These are phyloP conservation scores for Cerrena zonata DNA, from an alignment of 1,284 basidiomycete genomes.

Conservation along the genomic window DNA sequence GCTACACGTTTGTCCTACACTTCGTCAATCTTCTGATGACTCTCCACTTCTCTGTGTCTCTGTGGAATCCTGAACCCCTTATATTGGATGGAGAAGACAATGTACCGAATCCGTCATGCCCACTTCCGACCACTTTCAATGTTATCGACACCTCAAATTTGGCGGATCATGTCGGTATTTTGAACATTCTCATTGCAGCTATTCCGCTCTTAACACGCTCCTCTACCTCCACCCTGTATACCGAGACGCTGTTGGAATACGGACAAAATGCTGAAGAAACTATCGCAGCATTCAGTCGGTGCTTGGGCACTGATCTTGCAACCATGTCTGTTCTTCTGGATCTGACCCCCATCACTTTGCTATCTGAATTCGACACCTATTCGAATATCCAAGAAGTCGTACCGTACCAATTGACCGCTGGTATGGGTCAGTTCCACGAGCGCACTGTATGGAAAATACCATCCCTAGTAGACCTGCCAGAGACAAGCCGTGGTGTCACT, in stretches of 20 bases:
- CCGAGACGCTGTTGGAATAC: slow-evolving; percentile 33
- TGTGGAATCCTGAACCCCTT: slow-evolving; percentile 34
- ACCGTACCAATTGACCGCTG: slow-evolving; percentile 6
- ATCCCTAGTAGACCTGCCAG: background rate
- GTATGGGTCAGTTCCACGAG: slow-evolving; percentile 34
- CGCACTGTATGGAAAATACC: slow-evolving; percentile 39
- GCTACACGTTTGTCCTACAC: slow-evolving; percentile 27
- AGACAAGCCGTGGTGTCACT: slow-evolving; percentile 9
- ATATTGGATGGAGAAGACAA: slow-evolving; percentile 34
- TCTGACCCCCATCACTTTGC: slow-evolving; percentile 34
- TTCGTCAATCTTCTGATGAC: slow-evolving; percentile 13
- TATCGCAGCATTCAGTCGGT: slow-evolving; percentile 33
- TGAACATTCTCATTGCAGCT: slow-evolving; percentile 43
- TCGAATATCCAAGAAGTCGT: slow-evolving; percentile 41
- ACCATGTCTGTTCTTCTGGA: slow-evolving; percentile 38
- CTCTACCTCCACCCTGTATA: slow-evolving; percentile 33
- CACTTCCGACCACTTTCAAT: slow-evolving; percentile 39
- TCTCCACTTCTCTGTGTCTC: slow-evolving; percentile 19
- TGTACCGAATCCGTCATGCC: slow-evolving; percentile 3
- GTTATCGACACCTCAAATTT: slow-evolving; percentile 53
- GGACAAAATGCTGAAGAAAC: slow-evolving; percentile 24
- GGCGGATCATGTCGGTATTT: slow-evolving; percentile 41
- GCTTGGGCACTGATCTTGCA: slow-evolving; percentile 27
- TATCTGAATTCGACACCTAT: slow-evolving; percentile 37
- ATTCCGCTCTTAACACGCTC: slow-evolving; percentile 31